Evolutionary conservation across 2,329 filamentous ascomycete genomes (phyloP).

Genomic region (Aaosphaeria pasadenensis): DNA sequence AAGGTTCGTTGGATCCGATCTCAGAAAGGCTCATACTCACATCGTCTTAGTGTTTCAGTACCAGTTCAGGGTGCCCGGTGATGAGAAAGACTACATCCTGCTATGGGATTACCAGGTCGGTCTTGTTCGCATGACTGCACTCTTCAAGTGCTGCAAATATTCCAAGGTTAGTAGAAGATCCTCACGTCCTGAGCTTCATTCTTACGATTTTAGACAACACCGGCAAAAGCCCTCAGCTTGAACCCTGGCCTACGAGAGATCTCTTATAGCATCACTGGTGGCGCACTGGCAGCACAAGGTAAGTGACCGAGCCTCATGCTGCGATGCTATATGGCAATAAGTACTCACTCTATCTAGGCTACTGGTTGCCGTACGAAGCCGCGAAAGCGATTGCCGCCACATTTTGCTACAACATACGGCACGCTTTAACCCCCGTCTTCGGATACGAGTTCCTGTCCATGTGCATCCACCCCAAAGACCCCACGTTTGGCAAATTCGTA

Average conservation of each 20-base stretch:
- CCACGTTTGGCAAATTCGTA: slow-evolving; percentile 55
- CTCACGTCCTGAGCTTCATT: slow-evolving; percentile 1
- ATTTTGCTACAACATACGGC: slow-evolving; percentile 82
- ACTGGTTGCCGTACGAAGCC: slow-evolving; percentile 92
- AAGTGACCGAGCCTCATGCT: slow-evolving; percentile 14
- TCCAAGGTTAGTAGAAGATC: slow-evolving; percentile 65
- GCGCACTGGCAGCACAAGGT: slow-evolving; percentile 88
- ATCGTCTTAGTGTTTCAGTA: slow-evolving; percentile 72
- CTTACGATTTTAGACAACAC: slow-evolving; percentile 65
- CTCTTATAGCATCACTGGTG: slow-evolving; percentile 91
- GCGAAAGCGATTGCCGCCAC: slow-evolving; percentile 84
- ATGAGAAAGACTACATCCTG: slow-evolving; percentile 65
- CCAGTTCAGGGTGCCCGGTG: slow-evolving; percentile 68
- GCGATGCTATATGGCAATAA: not conserved
- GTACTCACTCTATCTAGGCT: slow-evolving; percentile 57
- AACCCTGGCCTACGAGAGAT: slow-evolving; percentile 87
- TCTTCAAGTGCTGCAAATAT: slow-evolving; percentile 89
- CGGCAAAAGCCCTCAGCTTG: slow-evolving; percentile 66
- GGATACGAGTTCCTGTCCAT: slow-evolving; percentile 73
- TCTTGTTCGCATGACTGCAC: slow-evolving; percentile 86
- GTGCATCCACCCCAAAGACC: slow-evolving; percentile 64
- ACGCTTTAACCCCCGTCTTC: slow-evolving; percentile 86
- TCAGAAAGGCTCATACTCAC: slow-evolving; percentile 7
- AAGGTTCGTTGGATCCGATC: slow-evolving; percentile 59
- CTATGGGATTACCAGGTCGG: slow-evolving; percentile 99